Conservation (phyloP, 495 filamentous ascomycete species). For the Aspergillus sclerotioniger region DNA sequence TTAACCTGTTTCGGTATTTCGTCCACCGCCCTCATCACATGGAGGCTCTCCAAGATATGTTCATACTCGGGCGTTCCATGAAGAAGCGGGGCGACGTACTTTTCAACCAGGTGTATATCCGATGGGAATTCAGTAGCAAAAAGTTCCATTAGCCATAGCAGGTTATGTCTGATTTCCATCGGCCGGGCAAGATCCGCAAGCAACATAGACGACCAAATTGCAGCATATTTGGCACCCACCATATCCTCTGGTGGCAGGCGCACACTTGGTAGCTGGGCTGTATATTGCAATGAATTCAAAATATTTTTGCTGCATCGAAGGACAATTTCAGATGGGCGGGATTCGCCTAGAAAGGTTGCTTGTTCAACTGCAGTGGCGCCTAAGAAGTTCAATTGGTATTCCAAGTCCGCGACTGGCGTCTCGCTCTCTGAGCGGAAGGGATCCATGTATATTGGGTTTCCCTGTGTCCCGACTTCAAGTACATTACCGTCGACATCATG, state of each 20-base stretch:
- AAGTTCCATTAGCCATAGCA: conserved; percentile 66
- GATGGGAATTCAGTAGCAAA: conserved; percentile 59
- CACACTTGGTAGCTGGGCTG: conserved; percentile 24
- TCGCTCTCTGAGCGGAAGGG: conserved; percentile 73
- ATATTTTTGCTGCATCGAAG: conserved; percentile 81
- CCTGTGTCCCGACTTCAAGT: conserved; percentile 37
- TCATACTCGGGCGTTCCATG: conserved; percentile 39
- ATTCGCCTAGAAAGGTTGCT: conserved; percentile 55
- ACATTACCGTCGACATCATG: conserved; percentile 63
- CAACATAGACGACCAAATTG: conserved; percentile 76
- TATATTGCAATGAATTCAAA: conserved; percentile 54
- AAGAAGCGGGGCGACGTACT: conserved; percentile 61
- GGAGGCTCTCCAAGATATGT: conserved; percentile 52
- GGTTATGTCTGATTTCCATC: conserved; percentile 57
- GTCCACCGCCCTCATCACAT: conserved; percentile 60
- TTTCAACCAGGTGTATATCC: conserved; percentile 64
- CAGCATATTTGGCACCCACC: conserved; percentile 69
- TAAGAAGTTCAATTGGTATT: conserved; percentile 58
- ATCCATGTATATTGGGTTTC: conserved; percentile 73
- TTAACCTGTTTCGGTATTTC: conserved; percentile 55
- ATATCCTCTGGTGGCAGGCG: conserved; percentile 45
- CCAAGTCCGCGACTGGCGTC: conserved; percentile 56
- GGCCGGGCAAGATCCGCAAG: conserved; percentile 46
- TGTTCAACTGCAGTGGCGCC: conserved; percentile 56
- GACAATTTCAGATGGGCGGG: conserved; percentile 63